Evolutionary conservation across 1,284 basidiomycete species (phyloP), one percentile per base, ranked within the genome.

Genomic region (Naganishia sp.): DNA sequence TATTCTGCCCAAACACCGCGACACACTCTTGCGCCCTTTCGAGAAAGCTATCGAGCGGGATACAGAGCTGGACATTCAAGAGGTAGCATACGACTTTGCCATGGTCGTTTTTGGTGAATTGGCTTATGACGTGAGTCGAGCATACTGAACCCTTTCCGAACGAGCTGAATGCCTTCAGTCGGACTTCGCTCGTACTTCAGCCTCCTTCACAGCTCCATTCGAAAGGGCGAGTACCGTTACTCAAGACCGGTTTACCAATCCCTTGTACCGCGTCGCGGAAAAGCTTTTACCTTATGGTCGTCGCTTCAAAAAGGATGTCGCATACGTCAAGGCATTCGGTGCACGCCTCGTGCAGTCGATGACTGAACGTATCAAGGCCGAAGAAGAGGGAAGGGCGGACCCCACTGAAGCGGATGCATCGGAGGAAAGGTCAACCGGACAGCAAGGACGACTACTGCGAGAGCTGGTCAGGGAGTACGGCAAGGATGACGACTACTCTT

Each of bases 71-170:
- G 71, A 72, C 41, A 43, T 71, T 5, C 53, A 64, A 39, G 61
- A 53, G 17, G 63, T 68, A 18, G 65, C 64, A 7, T 62, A 65
- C 32, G 67, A 69, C 10, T 72, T 61, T 57, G 61, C 66, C n/a
- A 68, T 72, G 66, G 67, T 66, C 17, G 69, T 72, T 6, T 72
- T 72, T 62, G 71, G 68, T 3, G 69, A 72, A 47, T 43, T 72
- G 55, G 71, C 71, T 2, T 72, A 69, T 43, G 67, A 70, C 52
- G 71, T 70, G 45, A 63, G 71, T 68, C 15, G 17, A 4, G 21
- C n/a, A 3, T 4, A 18, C 18, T 9, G 23, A 4, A 42, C 6
- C 10, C 39, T 11, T 31, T 41, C 10, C 11, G 9, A 17, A 28
- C 11, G 28, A 4, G 18, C 25, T 35, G 25, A 32, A 9, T 21